These are phyloP conservation scores for Colletotrichum acutatum DNA, from an alignment of 2,329 filamentous ascomycete genomes.

Conservation along the genomic window DNA sequence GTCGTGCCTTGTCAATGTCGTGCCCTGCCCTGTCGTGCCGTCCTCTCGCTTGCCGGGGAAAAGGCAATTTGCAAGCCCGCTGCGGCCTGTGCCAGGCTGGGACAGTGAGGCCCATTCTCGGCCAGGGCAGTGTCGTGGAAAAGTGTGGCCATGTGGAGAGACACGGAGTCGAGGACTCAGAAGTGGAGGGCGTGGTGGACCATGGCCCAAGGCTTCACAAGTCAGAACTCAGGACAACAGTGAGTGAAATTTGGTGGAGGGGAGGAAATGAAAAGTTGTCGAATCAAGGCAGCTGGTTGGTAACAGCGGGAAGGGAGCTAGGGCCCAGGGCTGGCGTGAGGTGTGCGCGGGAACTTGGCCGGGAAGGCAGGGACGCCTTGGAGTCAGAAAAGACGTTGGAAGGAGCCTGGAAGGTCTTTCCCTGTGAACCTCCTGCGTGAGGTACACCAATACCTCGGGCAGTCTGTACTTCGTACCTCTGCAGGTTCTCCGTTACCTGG, in stretches of 20 bases:
- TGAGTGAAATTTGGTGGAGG: conserved; percentile 25
- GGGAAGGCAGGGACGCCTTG: not conserved
- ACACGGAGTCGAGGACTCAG: conserved; percentile 20
- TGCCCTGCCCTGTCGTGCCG: conserved; percentile 24
- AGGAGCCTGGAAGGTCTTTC: conserved; percentile 12
- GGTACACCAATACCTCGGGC: no score
- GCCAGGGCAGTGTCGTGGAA: conserved; percentile 32
- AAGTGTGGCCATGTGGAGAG: conserved; percentile 28
- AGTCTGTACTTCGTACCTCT: no score
- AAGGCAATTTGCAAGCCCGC: conserved; percentile 1
- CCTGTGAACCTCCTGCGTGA: not conserved
- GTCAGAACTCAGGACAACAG: not conserved
- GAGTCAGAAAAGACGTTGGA: not conserved
- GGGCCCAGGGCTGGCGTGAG: conserved; percentile 15
- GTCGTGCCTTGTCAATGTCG: conserved; percentile 13
- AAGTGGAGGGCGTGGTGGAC: conserved; percentile 1
- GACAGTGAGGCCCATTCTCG: not conserved
- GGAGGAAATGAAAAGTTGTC: conserved; percentile 9
- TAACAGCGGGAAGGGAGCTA: conserved; percentile 6
- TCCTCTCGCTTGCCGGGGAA: conserved; percentile 21
- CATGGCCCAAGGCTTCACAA: no score
- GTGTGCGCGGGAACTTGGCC: conserved; percentile 10
- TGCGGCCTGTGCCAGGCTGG: conserved; percentile 1
- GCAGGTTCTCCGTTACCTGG: no score
- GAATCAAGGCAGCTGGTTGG: conserved; percentile 16